Evolutionary conservation across 2,329 filamentous ascomycete species (phyloP).

Genomic region (Cytospora leucostoma): DNA sequence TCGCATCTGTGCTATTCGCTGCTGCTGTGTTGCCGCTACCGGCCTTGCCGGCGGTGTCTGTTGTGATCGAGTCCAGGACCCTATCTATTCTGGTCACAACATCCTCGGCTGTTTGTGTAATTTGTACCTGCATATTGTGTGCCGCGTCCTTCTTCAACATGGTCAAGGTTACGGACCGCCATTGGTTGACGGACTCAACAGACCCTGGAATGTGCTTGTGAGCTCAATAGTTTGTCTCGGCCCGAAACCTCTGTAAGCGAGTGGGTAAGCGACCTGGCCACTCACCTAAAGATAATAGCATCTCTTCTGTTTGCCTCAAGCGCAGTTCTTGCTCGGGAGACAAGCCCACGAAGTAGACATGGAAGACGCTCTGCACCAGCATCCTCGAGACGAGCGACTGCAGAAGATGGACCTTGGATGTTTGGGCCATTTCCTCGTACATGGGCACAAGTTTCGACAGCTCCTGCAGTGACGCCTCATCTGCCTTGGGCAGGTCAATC

Average conservation of each 20-base stretch:
- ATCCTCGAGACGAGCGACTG: constrained; percentile 63
- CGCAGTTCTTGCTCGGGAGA: constrained; percentile 54
- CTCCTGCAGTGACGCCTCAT: constrained; percentile 45
- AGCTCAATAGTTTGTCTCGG: constrained; percentile 4
- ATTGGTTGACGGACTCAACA: constrained; percentile 61
- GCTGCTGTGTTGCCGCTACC: constrained; percentile 20
- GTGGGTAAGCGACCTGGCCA: background rate
- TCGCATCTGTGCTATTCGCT: constrained; percentile 41
- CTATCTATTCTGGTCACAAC: constrained; percentile 51
- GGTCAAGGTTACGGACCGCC: constrained; percentile 65
- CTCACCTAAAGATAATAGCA: constrained; percentile 47
- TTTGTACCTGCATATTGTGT: constrained; percentile 49
- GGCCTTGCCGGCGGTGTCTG: constrained; percentile 34
- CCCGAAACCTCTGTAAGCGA: constrained; percentile 12
- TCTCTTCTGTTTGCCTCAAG: constrained; percentile 51
- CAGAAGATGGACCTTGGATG: constrained; percentile 61
- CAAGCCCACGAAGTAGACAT: constrained; percentile 64
- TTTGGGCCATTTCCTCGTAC: constrained; percentile 55
- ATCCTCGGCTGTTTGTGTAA: constrained; percentile 43
- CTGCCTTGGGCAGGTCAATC: constrained; percentile 50
- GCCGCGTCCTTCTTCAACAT: constrained; percentile 57
- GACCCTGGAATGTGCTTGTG: constrained; percentile 41
- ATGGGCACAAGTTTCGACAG: constrained; percentile 56
- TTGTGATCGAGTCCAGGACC: constrained; percentile 53
- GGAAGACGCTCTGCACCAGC: constrained; percentile 63